Evolutionary conservation across 208 protist species (phyloP).

Genomic region (Acanthamoeba triangularis): DNA sequence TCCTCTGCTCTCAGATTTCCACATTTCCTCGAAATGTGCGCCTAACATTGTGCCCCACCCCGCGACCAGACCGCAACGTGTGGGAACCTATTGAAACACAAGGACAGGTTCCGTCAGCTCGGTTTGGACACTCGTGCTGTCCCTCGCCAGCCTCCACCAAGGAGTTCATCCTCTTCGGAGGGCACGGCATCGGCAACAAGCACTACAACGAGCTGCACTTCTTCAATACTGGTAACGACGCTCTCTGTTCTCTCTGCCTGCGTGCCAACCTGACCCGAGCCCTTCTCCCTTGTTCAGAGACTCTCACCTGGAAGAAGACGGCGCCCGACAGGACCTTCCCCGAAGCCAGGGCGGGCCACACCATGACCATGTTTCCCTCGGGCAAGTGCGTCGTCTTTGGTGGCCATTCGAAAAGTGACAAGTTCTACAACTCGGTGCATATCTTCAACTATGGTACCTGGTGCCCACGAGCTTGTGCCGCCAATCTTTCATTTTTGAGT

Average conservation of each 20-base stretch:
- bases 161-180: slow-evolving; percentile 60
- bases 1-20: too few species aligned
- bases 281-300: not conserved
- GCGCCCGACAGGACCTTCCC: slow-evolving; percentile 45
- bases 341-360: slow-evolving; percentile 64
- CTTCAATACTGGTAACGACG: slow-evolving; percentile 45
- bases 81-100: not conserved
- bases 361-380: slow-evolving; percentile 33
- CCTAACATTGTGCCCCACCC: not conserved
- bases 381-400: slow-evolving; percentile 56
- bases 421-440: slow-evolving; percentile 27
- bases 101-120: not conserved
- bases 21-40: not conserved
- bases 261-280: not conserved
- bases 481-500: too few species aligned
- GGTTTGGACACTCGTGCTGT: slow-evolving; percentile 57
- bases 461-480: not conserved
- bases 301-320: slow-evolving; percentile 2
- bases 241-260: not conserved
- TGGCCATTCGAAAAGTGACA: slow-evolving; percentile 44
- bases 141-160: not conserved
- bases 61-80: slow-evolving; percentile 62
- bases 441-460: slow-evolving; percentile 11
- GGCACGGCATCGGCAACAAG: slow-evolving; percentile 36
- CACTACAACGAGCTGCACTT: slow-evolving; percentile 59